Evolutionary conservation across 176 grass and related monocot species (phyloP).

Genomic region (Oryza rufipogon): DNA sequence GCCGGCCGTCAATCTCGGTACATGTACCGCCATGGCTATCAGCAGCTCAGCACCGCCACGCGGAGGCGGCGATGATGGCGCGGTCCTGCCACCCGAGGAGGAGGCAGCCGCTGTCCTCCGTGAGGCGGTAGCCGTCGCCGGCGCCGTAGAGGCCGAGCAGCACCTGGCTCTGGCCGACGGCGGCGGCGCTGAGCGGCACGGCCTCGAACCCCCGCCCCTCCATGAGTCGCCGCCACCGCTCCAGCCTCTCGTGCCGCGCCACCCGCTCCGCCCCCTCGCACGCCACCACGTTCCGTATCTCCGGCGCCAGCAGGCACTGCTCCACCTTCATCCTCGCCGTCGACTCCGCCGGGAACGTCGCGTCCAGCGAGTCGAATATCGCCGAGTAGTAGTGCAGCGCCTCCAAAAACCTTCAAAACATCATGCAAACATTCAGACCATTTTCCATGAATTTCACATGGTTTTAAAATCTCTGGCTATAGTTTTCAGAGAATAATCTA

Average conservation of each 20-base stretch:
- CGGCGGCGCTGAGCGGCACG: conserved; percentile 77
- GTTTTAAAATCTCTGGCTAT: too few relatives aligned
- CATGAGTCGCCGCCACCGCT: conserved; percentile 62
- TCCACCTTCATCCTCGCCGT: conserved; percentile 64
- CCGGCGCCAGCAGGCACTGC: conserved; percentile 61
- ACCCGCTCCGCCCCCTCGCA: conserved; percentile 68
- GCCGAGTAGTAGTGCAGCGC: conserved; percentile 92
- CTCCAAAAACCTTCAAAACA: conserved; percentile 64
- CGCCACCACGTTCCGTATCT: conserved; percentile 82
- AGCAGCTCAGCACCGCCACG: conserved; percentile 55
- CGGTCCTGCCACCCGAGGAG: conserved; percentile 89
- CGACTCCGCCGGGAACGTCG: conserved; percentile 49
- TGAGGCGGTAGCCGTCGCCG: conserved; percentile 80
- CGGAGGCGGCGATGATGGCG: conserved; percentile 79
- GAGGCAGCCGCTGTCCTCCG: conserved; percentile 71
- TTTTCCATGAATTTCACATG: too few relatives aligned
- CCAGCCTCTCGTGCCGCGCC: conserved; percentile 76
- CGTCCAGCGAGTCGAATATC: conserved; percentile 91
- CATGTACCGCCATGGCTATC: not conserved
- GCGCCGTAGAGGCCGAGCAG: conserved; percentile 74
- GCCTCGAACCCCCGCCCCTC: conserved; percentile 48
- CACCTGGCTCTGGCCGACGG: conserved; percentile 82
- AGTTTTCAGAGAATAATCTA: too few relatives aligned
- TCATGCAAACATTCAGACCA: too few relatives aligned
- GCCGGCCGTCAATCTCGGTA: not conserved